Evolutionary conservation across 345 rosid genomes (phyloP), one percentile per base, ranked within the genome.

Genomic region (Mangifera indica): DNA sequence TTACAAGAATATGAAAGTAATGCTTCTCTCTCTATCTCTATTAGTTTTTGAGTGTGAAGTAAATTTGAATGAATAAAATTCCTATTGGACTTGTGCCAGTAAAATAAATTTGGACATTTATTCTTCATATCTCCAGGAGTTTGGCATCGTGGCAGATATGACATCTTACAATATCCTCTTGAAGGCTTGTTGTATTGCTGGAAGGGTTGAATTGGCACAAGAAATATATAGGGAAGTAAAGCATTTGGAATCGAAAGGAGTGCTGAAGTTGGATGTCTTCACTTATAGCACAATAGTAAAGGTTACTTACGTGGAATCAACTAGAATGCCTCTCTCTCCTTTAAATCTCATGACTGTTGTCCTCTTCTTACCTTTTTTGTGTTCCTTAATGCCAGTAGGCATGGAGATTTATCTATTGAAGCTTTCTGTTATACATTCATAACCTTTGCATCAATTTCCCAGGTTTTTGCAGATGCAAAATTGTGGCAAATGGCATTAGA

Each of bases 281-380:
- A 94, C 98, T 24, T 92, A 94, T 81, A 87, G 97, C 86, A 92
- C 97, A 17, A 87, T 94, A 58, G 81, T 94, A 71, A 94, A 90
- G 95, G 98, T 92, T 92, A 77, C 54, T 68, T 69, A 51, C 53
- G 55, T 20, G n/a, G 55, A 20, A 21, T 66, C 63, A 53, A 40
- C 42, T 52, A 54, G 45, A 49, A 7, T 69, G 44, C 26, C 68
- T 52, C 44, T n/a, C 17, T 72, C 42, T 74, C 56, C 49, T 40
- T 32, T 60, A 24, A 26, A 60, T 40, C 48, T 24, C 42, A 73
- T 63, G 67, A 10, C 54, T 26, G 3, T 22, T 46, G 4, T 21
- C 8, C 63, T 37, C 17, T 34, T 54, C 18, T 51, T 2, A 12
- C 22, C 2, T 56, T 71, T 69, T 58, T n/a, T 0, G 18, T 57